Percentiles rank a stretch among this genome's conserved stretches.
phyloP scores from a whole-genome alignment of 1,284 basidiomycete genomes.

The Rhodotorula sp. region DNA sequence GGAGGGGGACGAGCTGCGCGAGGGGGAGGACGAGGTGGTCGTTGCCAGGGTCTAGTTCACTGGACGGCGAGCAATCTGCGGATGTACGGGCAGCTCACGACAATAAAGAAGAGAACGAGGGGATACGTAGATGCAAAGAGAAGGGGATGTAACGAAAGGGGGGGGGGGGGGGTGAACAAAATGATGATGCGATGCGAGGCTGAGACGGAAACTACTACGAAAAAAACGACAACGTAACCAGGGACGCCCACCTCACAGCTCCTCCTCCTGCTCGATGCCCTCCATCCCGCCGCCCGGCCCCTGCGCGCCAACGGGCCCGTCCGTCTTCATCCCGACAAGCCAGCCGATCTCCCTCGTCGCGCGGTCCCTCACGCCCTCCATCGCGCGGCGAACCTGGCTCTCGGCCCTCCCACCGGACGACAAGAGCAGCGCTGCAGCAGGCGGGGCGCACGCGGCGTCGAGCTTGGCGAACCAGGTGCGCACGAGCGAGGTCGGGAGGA shows the following conservation, averaged over 20 bases:
- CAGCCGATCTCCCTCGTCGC: conserved; percentile 44
- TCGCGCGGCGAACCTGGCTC: conserved; percentile 32
- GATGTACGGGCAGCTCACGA: too few species aligned
- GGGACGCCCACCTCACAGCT: conserved; percentile 12
- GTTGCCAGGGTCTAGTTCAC: too few species aligned
- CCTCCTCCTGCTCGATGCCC: conserved; percentile 28
- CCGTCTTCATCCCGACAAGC: conserved; percentile 35
- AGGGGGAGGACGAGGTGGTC: too few species aligned
- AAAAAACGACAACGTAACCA: not conserved
- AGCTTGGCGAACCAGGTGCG: conserved; percentile 40
- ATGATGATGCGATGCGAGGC: not conserved
- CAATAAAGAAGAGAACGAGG: not conserved
- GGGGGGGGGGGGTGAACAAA: not conserved
- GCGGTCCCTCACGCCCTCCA: conserved; percentile 43
- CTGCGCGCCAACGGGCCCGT: not conserved
- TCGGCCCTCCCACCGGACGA: not conserved
- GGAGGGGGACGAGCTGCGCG: too few species aligned
- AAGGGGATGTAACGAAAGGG: not conserved
- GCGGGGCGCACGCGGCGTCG: conserved; percentile 20
- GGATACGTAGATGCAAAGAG: not conserved
- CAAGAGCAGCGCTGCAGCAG: not conserved
- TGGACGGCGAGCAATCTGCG: too few species aligned
- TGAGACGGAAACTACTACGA: not conserved
- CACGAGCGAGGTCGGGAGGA: conserved; percentile 38
- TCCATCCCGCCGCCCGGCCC: conserved; percentile 11